Evolutionary conservation across 1,284 basidiomycete species (phyloP).

Genomic region (Wolfiporia cocos): DNA sequence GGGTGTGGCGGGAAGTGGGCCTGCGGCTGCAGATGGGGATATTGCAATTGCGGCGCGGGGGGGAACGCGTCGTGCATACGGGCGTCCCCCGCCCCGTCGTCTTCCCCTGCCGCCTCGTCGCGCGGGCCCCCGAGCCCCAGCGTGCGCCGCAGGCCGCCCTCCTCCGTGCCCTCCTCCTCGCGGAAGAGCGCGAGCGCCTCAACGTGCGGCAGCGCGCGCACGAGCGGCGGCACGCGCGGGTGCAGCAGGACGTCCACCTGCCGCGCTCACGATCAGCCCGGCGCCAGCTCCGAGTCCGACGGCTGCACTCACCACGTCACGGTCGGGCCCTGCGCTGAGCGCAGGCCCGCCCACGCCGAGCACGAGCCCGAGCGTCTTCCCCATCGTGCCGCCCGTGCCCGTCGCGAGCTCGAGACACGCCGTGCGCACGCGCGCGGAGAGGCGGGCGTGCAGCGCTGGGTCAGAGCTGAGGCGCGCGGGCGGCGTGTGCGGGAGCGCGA

Average conservation of each 20-base stretch:
- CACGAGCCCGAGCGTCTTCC: constrained; percentile 52
- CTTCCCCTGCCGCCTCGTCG: constrained; percentile 1
- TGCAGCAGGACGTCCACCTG: constrained; percentile 65
- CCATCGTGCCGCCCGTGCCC: constrained; percentile 51
- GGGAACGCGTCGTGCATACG: neutral
- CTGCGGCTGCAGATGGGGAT: too few relatives aligned
- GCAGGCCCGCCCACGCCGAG: constrained; percentile 12
- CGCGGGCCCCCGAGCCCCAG: constrained; percentile 30
- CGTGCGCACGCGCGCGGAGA: constrained; percentile 40
- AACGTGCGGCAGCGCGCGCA: constrained; percentile 60
- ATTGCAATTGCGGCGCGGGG: neutral
- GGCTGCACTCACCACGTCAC: constrained; percentile 12
- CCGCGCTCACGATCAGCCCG: constrained; percentile 27
- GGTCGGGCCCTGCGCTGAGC: too few relatives aligned
- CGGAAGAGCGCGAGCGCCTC: constrained; percentile 55
- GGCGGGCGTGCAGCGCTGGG: constrained; percentile 35
- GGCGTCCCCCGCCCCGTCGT: neutral
- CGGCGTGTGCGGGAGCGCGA: constrained; percentile 50
- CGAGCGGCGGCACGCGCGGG: constrained; percentile 68
- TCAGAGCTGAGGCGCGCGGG: constrained; percentile 53
- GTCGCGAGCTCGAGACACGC: constrained; percentile 43
- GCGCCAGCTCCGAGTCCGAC: neutral
- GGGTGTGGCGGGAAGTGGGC: neutral
- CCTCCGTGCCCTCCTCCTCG: constrained; percentile 58
- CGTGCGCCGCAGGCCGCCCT: constrained; percentile 36